Base-by-base conservation (phyloP, 768 basidiomycete genomes). In the Xerocomellus dryophilus region DNA sequence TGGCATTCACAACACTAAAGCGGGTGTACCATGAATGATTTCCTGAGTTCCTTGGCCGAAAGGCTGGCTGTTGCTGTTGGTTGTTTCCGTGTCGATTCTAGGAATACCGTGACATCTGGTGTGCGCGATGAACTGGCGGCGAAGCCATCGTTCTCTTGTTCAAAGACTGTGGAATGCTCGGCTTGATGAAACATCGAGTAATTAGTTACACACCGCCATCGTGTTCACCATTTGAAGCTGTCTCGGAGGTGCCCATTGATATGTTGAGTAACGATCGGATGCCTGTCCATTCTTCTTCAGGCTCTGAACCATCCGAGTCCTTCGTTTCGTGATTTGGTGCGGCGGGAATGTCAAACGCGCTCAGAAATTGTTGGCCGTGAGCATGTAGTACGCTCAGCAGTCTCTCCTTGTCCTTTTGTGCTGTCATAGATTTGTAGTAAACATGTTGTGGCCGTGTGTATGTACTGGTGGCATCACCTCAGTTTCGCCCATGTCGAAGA, bases 1-100 rank as follows among this genome's bases (percentile, higher is more conserved):
- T 36, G 39, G 35, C 25, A 27, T 15, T 43, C 6, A 20, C 7
- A 47, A 36, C 23, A 18, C 17, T 15, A 47, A 43, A 34, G n/a
- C 1, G 43, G 18, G 11, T 48, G 65, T 63, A 90, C 90, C 90
- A 93, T 91, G 65, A 93, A 92, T 0, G 84, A 77, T 64, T 80
- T 89, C 68, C 73, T 79, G 43, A 80, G 77, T 4, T 74, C 70
- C 66, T 75, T 82, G 18, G 64, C 54, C 2, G 64, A 58, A 43
- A 50, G 49, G 14, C 45, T 31, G 1, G 51, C 25, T n/a, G 69
- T 61, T 27, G 60, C 25, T n/a, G 69, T 62, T 27, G 59, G 50
- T 41, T 34, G 47, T 47, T 57, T 67, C 57, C 21, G 66, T 49
- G 56, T 61, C 34, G 59, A 60, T 52, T 81, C 81, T 9, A 71